A percentile compares a stretch with the other conserved stretches of the same genome.
phyloP scores from a whole-genome alignment of 257 asterid species.

The Sherardia arvensis region DNA sequence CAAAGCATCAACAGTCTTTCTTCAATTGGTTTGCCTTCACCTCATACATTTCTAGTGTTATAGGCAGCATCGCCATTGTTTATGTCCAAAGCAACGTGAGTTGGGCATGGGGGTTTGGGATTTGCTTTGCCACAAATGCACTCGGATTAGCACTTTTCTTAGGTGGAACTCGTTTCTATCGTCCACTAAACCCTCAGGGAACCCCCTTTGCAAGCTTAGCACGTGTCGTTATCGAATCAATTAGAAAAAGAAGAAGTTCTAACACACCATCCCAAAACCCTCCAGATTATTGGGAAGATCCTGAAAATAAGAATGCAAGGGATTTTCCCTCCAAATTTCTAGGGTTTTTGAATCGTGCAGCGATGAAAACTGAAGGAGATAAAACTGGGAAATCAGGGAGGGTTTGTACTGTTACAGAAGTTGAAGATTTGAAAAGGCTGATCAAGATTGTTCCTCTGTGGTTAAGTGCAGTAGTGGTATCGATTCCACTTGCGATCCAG shows the following conservation, averaged over 20 bases:
- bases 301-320: neutral
- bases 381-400: constrained; percentile 12
- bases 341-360: constrained; percentile 15
- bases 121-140: constrained; percentile 7
- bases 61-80: constrained; percentile 17
- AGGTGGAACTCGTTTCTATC: constrained; percentile 14
- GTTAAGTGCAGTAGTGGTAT: constrained; percentile 13
- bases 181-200: constrained; percentile 24
- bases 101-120: constrained; percentile 17
- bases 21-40: constrained; percentile 26
- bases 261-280: constrained; percentile 14
- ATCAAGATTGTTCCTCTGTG: constrained; percentile 18
- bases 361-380: constrained; percentile 5
- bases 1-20: constrained; percentile 18
- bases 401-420: constrained; percentile 15
- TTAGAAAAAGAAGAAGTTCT: constrained; percentile 23
- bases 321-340: neutral
- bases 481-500: constrained; percentile 6
- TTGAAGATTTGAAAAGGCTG: constrained; percentile 16
- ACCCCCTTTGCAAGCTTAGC: constrained; percentile 48
- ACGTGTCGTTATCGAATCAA: constrained; percentile 35
- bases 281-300: constrained; percentile 3
- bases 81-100: constrained; percentile 16
- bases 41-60: constrained; percentile 8
- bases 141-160: constrained; percentile 14